These are phyloP conservation scores for Neopestalotiopsis sp. DNA, from an alignment of 2,329 filamentous ascomycete genomes.

Conservation along the genomic window DNA sequence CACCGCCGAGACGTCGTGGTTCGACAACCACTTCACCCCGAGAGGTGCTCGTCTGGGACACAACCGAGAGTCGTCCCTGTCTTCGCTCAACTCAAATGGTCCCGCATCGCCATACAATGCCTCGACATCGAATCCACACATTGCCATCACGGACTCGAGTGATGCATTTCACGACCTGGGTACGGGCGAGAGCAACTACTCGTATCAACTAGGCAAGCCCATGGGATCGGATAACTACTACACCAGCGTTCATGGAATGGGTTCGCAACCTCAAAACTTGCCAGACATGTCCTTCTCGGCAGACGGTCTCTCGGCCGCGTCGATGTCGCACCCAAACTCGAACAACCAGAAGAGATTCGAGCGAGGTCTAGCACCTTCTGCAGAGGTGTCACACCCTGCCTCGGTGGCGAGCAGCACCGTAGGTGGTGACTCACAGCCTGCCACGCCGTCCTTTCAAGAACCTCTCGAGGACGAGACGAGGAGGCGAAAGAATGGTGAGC, in stretches of 20 bases:
- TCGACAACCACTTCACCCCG: slow-evolving; percentile 32
- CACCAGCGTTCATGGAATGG: slow-evolving; percentile 37
- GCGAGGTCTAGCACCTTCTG: slow-evolving; percentile 49
- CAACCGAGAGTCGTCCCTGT: slow-evolving; percentile 66
- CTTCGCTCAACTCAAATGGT: slow-evolving; percentile 65
- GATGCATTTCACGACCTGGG: slow-evolving; percentile 53
- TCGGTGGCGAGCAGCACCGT: slow-evolving; percentile 64
- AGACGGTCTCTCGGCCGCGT: slow-evolving; percentile 32
- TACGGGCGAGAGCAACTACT: slow-evolving; percentile 44
- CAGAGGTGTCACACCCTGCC: slow-evolving; percentile 58
- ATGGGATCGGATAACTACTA: slow-evolving; percentile 44
- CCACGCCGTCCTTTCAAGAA: slow-evolving; percentile 59
- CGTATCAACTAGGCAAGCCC: slow-evolving; percentile 54
- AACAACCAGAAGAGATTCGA: slow-evolving; percentile 43
- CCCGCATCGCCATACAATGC: slow-evolving; percentile 64
- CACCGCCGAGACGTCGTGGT: slow-evolving; percentile 32
- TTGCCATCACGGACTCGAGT: slow-evolving; percentile 57
- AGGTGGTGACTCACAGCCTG: slow-evolving; percentile 61
- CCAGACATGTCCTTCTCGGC: slow-evolving; percentile 39
- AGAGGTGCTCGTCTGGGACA: slow-evolving; percentile 47
- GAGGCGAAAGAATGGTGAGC: slow-evolving; percentile 62
- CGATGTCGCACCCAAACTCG: slow-evolving; percentile 40
- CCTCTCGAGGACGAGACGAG: slow-evolving; percentile 48
- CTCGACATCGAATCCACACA: slow-evolving; percentile 62
- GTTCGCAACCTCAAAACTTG: slow-evolving; percentile 42